These are phyloP conservation scores for Cladosporium colombiae DNA, from an alignment of 2,329 filamentous ascomycete genomes.

Conservation along the genomic window DNA sequence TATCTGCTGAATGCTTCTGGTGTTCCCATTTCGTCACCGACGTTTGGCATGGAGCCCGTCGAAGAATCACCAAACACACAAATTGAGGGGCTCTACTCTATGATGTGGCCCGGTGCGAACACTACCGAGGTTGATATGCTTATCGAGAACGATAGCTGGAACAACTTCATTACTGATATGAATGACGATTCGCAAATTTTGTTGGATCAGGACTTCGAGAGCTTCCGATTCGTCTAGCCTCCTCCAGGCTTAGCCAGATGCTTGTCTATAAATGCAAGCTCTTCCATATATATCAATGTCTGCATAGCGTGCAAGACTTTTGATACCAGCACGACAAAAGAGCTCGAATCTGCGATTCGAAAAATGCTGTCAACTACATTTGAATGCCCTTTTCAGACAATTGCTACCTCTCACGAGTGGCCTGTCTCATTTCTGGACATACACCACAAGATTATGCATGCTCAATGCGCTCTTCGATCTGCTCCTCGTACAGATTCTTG, in stretches of 20 bases:
- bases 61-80: constrained; percentile 47
- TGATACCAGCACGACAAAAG: not conserved
- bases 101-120: constrained; percentile 50
- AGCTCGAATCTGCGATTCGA: not conserved
- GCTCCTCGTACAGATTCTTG: constrained; percentile 23
- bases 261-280: not conserved
- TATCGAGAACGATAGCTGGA: constrained; percentile 30
- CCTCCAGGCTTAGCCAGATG: not conserved
- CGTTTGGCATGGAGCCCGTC: constrained; percentile 23
- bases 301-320: not conserved
- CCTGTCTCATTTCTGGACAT: not conserved
- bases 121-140: constrained; percentile 27
- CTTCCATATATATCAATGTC: not conserved
- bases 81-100: constrained; percentile 45
- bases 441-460: not conserved
- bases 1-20: constrained; percentile 31
- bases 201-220: constrained; percentile 4
- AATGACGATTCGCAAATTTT: constrained; percentile 18
- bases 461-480: constrained; percentile 27
- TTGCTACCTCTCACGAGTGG: not conserved
- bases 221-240: not conserved
- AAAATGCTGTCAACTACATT: not conserved
- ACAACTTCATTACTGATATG: constrained; percentile 22
- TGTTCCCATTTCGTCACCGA: not conserved
- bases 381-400: not conserved